These are phyloP conservation scores for Prunus campanulata DNA, from an alignment of 306 rosid genomes.

Conservation along the genomic window DNA sequence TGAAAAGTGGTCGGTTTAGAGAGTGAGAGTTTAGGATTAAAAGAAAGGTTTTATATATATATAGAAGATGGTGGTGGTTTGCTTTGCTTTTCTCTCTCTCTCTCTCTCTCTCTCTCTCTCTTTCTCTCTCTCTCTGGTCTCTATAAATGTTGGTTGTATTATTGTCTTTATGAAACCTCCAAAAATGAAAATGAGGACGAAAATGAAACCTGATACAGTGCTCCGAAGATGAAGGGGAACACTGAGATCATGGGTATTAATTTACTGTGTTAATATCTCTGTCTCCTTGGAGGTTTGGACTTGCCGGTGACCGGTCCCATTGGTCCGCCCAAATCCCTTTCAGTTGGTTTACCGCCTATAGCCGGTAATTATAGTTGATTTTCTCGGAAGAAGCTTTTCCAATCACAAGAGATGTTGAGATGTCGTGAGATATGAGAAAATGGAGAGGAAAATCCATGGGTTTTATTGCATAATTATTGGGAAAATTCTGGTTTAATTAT, in stretches of 20 bases:
- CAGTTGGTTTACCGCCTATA: constrained; percentile 12
- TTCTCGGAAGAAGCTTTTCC: neutral
- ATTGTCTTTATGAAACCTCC: constrained; percentile 10
- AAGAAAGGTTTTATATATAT: constrained; percentile 4
- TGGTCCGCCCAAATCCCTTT: neutral
- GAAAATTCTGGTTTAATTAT: neutral
- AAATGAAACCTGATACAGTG: neutral
- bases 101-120: no score
- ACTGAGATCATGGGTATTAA: constrained; percentile 24
- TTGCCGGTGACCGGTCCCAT: constrained; percentile 9
- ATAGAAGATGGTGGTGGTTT: constrained; percentile 1
- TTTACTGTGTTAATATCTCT: constrained; percentile 24
- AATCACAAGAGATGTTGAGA: neutral
- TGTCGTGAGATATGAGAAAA: neutral
- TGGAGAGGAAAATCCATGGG: neutral
- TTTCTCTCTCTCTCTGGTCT: neutral
- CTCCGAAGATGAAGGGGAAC: constrained; percentile 27
- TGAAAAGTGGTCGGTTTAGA: constrained; percentile 30
- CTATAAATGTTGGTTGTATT: neutral
- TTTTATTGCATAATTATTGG: constrained; percentile 9
- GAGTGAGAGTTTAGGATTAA: constrained; percentile 19
- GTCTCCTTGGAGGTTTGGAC: constrained; percentile 11
- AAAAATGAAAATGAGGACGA: neutral
- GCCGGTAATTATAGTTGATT: constrained; percentile 17
- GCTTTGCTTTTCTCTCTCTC: neutral